Base-by-base conservation (phyloP, 2,329 filamentous ascomycete species). In the Cucurbitaria berberidis region DNA sequence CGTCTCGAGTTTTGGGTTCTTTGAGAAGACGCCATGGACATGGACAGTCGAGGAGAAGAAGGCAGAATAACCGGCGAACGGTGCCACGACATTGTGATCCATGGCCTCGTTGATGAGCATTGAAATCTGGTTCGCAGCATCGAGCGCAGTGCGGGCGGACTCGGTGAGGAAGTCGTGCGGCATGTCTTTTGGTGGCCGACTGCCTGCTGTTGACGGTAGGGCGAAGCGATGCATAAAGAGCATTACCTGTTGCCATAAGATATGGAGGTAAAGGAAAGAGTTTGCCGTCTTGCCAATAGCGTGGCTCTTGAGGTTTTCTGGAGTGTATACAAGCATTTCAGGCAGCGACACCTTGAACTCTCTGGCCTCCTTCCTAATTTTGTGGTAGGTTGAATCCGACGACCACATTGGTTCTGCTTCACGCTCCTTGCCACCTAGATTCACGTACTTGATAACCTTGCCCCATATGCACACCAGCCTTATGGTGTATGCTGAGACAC, bases 11-110 rank as follows among this genome's bases (percentile, higher is more conserved):
- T 85, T 79, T 13, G 86, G 79, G 60, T 96, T 93, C 57, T 91
- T 90, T 3, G 91, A 95, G 70, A 96, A 96, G 3, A 96, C 91
- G 5, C 91, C 91, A 64, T 92, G 89, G 19, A 98, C 90, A 68
- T 98, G 95, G n/a, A 97, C 90, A 0, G 91, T 96, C 46, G 91
- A 95, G 1, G 93, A 93, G 19, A 93, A 86, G 71, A 97, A 98
- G 1, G 93, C 92, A 65, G 91, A 96, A 74, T 98, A 99, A 1
- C 95, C 93, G 1, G 92, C 90, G 73, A 98, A 98, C 0, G 95
- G 95, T 0, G 93, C 93, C 0, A 92, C 88, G 7, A 98, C 85
- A 54, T 89, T 86, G 70, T 93, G 87, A 11, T 89, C 84, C 66
- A 92, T 89, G 3, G 89, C 86, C 61, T 96, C 91, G 61, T 88